Evolutionary conservation across 1,284 basidiomycete genomes (phyloP).

Genomic region (Cryptococcus sp.): DNA sequence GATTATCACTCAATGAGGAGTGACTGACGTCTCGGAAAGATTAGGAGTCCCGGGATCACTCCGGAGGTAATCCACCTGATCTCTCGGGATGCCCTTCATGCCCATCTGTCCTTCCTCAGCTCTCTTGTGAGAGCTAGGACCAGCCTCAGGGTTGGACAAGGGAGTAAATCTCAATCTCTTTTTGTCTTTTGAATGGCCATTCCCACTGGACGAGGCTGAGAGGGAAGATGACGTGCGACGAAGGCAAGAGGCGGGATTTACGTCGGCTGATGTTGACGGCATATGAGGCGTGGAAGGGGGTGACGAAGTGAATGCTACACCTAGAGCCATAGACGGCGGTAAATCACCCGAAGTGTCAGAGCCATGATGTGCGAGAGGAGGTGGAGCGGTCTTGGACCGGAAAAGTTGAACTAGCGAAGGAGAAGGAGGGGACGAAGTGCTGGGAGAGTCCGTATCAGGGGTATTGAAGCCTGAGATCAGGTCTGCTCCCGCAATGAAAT

Average conservation of each 20-base stretch:
- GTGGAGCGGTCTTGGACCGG: slow-evolving; percentile 22
- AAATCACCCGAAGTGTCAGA: neutral
- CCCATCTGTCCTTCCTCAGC: slow-evolving; percentile 14
- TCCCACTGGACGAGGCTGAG: slow-evolving; percentile 10
- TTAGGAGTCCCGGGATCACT: slow-evolving; percentile 52
- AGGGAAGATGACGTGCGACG: slow-evolving; percentile 24
- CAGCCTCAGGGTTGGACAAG: slow-evolving; percentile 9
- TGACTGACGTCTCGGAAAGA: slow-evolving; percentile 48
- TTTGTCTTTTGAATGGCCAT: slow-evolving; percentile 18
- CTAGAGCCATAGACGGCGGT: neutral
- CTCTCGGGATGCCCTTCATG: slow-evolving; percentile 29
- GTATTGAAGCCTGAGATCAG: slow-evolving; percentile 18
- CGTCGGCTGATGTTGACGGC: neutral
- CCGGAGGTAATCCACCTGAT: slow-evolving; percentile 34
- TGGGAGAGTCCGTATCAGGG: slow-evolving; percentile 5
- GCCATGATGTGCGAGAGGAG: slow-evolving; percentile 3
- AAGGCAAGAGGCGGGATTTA: slow-evolving; percentile 7
- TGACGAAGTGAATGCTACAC: neutral
- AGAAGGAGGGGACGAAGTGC: slow-evolving; percentile 6
- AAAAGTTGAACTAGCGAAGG: slow-evolving; percentile 6
- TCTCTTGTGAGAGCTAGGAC: slow-evolving; percentile 3
- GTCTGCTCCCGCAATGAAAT: slow-evolving; percentile 13
- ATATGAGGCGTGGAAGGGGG: neutral
- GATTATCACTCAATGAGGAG: neutral
- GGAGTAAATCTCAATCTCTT: slow-evolving; percentile 36